Evolutionary conservation across 441 rosid species (phyloP).

Genomic region (Oxalis stricta): DNA sequence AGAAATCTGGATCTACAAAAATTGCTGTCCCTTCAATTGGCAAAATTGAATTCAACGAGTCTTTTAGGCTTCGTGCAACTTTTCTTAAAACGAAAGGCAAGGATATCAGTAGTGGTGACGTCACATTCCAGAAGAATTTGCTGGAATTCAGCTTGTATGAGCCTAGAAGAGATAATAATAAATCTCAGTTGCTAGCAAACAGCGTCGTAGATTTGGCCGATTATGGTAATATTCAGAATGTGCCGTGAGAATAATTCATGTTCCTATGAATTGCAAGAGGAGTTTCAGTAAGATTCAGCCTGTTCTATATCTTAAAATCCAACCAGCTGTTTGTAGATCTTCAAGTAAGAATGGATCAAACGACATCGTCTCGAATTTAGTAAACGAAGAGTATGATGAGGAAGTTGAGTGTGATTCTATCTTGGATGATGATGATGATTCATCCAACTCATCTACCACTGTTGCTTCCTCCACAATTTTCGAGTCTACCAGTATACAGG

Average conservation of each 20-base stretch:
- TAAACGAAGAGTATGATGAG: conserved; percentile 69
- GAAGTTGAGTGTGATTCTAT: conserved; percentile 66
- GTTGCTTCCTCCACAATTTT: conserved; percentile 32
- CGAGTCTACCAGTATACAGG: conserved; percentile 35
- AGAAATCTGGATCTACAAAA: conserved; percentile 58
- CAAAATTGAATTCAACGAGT: conserved; percentile 71
- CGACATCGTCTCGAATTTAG: conserved; percentile 60
- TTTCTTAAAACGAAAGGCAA: conserved; percentile 38
- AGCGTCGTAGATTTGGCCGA: conserved; percentile 71
- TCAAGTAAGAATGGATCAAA: conserved; percentile 25
- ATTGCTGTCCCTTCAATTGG: conserved; percentile 61
- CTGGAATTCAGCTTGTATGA: conserved; percentile 76
- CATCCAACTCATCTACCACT: conserved; percentile 62
- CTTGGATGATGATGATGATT: conserved; percentile 69
- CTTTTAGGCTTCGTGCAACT: conserved; percentile 67
- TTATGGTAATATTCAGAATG: conserved; percentile 51
- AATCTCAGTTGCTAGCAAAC: conserved; percentile 63
- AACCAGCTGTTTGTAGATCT: conserved; percentile 33
- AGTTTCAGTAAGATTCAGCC: conserved; percentile 70
- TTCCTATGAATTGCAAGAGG: conserved; percentile 69
- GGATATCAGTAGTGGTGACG: conserved; percentile 36
- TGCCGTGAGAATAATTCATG: conserved; percentile 25
- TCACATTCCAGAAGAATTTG: conserved; percentile 47
- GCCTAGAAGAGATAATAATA: conserved; percentile 86
- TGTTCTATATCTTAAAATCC: conserved; percentile 47